Base-by-base conservation (phyloP, 805 yeast species). In the Sugiyamaella boreocaroliniensis region DNA sequence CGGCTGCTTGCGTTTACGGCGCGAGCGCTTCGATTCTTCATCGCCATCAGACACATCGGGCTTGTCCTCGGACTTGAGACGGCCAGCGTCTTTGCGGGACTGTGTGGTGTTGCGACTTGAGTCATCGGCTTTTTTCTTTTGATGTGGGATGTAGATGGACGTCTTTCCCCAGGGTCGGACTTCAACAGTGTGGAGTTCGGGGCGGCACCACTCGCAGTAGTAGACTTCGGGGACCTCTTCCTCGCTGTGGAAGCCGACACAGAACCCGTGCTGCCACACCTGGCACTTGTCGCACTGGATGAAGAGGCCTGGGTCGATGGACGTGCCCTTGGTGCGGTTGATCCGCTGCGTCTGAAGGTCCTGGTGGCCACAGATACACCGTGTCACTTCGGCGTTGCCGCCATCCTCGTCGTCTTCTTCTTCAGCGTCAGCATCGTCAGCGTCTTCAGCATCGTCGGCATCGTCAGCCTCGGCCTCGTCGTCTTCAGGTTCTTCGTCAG, bases 211-310 rank as follows among this genome's bases (percentile, higher is more conserved):
- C 67, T 92, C 99, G 74, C 99, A 92, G 87, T 90, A 89, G 69
- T 93, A 92, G 68, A 87, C 87, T 53, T 92, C 97, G 2, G 97
- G 97, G 1, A 89, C 87, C 48, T 80, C 83, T 12, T 79, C 81
- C 56, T 83, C 88, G 48, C 80, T 81, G 51, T 75, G 75, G 53
- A 92, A 81, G 0, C 97, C 95, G 40, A 92, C 97, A 73, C 99
- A 92, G 70, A 76, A 88, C 1, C 97, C 98, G 67, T 92, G 99
- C 68, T 92, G 99, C 99, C 99, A 92, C 7, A 85, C 96, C 16
- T 87, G 82, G 71, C 99, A 92, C 57, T 78, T 77, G 63, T 93
- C 99, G 75, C 99, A 93, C 70, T 93, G 98, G 56, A 93, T 86
- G 20, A 95, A 90, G 63, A 88, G 85, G 0, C 97, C 97, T 61